These are phyloP conservation scores for Trametes villosa DNA, from an alignment of 768 basidiomycete species.

Conservation along the genomic window DNA sequence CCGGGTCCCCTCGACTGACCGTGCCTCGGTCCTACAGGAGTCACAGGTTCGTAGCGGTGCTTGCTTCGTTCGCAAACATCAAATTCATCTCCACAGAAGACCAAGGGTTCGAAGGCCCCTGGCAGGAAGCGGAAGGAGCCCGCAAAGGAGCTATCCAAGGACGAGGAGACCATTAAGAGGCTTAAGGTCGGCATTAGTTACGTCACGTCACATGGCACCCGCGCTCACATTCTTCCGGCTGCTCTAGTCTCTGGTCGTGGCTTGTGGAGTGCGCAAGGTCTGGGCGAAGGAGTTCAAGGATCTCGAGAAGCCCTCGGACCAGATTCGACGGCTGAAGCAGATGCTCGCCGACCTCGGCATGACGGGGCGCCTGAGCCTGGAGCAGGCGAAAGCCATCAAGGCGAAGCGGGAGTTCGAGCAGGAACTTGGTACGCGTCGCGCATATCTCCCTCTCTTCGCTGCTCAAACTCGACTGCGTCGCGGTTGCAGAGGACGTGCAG, in stretches of 20 bases:
- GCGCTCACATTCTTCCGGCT: neutral
- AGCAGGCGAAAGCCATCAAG: constrained; percentile 79
- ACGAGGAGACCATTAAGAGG: constrained; percentile 75
- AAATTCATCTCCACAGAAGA: neutral
- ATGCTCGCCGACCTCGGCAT: constrained; percentile 79
- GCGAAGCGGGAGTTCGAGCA: constrained; percentile 74
- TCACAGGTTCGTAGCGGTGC: neutral
- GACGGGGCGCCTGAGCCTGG: constrained; percentile 75
- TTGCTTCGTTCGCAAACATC: no score
- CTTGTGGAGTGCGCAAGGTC: constrained; percentile 77
- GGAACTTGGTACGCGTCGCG: constrained; percentile 66
- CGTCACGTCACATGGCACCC: neutral
- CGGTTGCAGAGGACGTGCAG: constrained; percentile 82
- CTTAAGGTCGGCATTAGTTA: constrained; percentile 56
- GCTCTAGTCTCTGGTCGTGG: constrained; percentile 64
- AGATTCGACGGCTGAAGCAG: constrained; percentile 65
- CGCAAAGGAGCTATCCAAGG: constrained; percentile 46
- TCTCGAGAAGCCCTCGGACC: constrained; percentile 57
- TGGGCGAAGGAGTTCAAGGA: constrained; percentile 78
- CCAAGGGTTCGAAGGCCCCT: constrained; percentile 35
- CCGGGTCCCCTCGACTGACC: neutral
- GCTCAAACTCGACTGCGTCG: no score
- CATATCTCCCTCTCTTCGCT: no score
- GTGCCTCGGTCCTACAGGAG: neutral
- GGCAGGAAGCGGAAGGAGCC: constrained; percentile 35